These are phyloP conservation scores for Apophysomyces ossiformis DNA, from an alignment of 371 early-diverging fungal species.

Conservation along the genomic window DNA sequence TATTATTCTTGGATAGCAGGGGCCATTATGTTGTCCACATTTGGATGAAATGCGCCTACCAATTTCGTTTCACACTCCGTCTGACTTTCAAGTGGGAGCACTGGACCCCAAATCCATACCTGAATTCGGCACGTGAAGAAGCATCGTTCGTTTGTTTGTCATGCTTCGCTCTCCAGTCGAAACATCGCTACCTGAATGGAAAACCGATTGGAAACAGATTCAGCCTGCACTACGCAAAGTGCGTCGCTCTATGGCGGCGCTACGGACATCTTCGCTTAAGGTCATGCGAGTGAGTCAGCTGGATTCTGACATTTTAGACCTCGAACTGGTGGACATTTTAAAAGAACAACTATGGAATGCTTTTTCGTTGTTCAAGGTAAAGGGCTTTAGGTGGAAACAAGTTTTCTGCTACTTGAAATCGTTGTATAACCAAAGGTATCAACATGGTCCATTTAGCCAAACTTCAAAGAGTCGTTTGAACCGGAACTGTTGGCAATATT, in stretches of 20 bases:
- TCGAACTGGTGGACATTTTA: slow-evolving; percentile 74
- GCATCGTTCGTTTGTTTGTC: slow-evolving; percentile 2
- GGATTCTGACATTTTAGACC: slow-evolving; percentile 85
- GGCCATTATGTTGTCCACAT: too few species aligned
- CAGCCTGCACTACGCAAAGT: slow-evolving; percentile 58
- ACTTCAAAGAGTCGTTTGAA: slow-evolving; percentile 62
- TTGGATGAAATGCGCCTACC: too few species aligned
- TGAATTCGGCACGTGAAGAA: slow-evolving; percentile 12
- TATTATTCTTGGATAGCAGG: too few species aligned
- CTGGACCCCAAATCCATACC: too few species aligned
- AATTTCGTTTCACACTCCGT: too few species aligned
- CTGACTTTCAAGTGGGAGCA: too few species aligned
- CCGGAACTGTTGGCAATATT: slow-evolving; percentile 63
- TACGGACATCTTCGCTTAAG: slow-evolving; percentile 62
- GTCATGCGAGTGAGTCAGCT: slow-evolving; percentile 86
- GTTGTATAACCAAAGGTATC: too few species aligned
- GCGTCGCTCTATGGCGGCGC: slow-evolving; percentile 57
- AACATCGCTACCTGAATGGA: slow-evolving; percentile 56
- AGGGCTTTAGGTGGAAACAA: background rate
- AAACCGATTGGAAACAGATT: slow-evolving; percentile 56
- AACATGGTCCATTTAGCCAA: slow-evolving; percentile 38
- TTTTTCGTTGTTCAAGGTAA: slow-evolving; percentile 67
- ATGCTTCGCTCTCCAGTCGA: slow-evolving; percentile 36
- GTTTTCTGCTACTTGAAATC: too few species aligned
- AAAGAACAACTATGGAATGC: slow-evolving; percentile 77